A percentile compares a stretch with the other conserved stretches of the same genome.
Conservation (phyloP, 176 grass and related monocot species). For the Oryza punctata region DNA sequence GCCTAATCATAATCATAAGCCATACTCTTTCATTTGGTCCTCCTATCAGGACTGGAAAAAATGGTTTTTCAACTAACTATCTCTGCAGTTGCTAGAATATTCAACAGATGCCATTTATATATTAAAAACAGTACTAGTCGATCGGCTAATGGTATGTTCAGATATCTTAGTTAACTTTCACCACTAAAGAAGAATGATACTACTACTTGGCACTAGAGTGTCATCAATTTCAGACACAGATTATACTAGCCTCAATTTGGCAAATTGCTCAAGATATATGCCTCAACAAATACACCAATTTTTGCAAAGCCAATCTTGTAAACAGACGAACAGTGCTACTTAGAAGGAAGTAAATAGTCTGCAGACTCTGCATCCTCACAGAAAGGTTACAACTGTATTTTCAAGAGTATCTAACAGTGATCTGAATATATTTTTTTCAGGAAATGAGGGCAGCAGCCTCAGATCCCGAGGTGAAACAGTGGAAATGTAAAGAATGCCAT, state of each 20-base stretch:
- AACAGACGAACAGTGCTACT: background rate
- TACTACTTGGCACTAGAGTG: background rate
- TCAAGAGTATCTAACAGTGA: background rate
- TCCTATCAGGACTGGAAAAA: background rate
- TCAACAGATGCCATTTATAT: background rate
- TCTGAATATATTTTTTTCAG: background rate
- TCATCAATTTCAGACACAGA: background rate
- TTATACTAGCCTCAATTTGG: background rate
- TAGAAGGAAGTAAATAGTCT: background rate
- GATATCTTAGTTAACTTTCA: slow-evolving; percentile 17
- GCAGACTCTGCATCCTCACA: background rate
- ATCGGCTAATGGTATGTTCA: background rate
- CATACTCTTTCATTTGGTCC: background rate
- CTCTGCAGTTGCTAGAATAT: background rate
- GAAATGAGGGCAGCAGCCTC: background rate
- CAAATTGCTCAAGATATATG: slow-evolving; percentile 25
- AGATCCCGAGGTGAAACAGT: slow-evolving; percentile 38
- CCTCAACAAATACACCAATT: slow-evolving; percentile 7
- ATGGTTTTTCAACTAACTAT: background rate
- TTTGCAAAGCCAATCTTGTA: background rate
- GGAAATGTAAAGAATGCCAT: background rate
- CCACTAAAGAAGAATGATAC: background rate
- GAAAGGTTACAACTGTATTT: too few species aligned
- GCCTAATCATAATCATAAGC: slow-evolving; percentile 12
- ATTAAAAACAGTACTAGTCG: background rate